Base-by-base conservation (phyloP, 2,329 filamentous ascomycete genomes). In the Fusarium setosum region DNA sequence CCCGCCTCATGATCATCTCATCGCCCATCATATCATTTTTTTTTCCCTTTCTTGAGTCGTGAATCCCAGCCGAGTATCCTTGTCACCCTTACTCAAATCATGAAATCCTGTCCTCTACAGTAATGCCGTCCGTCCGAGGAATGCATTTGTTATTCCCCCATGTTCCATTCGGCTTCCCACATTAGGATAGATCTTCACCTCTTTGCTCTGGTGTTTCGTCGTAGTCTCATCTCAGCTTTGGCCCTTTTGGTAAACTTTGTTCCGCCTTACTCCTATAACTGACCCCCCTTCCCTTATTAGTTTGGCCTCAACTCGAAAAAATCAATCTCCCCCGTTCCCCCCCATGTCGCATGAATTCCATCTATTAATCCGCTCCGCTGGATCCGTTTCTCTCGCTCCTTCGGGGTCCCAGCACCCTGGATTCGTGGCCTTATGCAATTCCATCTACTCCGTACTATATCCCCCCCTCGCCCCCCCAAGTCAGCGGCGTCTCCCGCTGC, bases 131-230 rank as follows among this genome's bases (percentile, higher is more conserved):
- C 26, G 26, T 9, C 26, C 26, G 26, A 29, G 26, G 26, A 29
- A 7, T 29, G 26, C 8, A 29, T 29, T 29, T 29, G 11, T 29
- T 29, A 29, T 29, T 11, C 26, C 26, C 10, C 41, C 41, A 37
- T 37, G n/a, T 29, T 21, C n/a, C 47, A 8, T 26, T 44, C 6
- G 26, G 32, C 38, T 24, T 44, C 21, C 18, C 26, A 29, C 11
- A 7, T 29, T 26, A 10, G 35, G 24, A 6, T 8, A 67, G 49
- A 45, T 45, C 51, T 63, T 40, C 23, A 52, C 17, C 18, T n/a
- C n/a, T n/a, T n/a, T n/a, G n/a, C n/a, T n/a, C n/a, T n/a, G n/a
- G n/a, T 18, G 34, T 34, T 29, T 45, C 35, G 37, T 40, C 38
- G 17, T 45, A 24, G 24, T 38, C 21, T 53, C 41, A 35, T 48